Evolutionary conservation across 306 rosid species (phyloP).

Genomic region (Citrullus colocynthis): DNA sequence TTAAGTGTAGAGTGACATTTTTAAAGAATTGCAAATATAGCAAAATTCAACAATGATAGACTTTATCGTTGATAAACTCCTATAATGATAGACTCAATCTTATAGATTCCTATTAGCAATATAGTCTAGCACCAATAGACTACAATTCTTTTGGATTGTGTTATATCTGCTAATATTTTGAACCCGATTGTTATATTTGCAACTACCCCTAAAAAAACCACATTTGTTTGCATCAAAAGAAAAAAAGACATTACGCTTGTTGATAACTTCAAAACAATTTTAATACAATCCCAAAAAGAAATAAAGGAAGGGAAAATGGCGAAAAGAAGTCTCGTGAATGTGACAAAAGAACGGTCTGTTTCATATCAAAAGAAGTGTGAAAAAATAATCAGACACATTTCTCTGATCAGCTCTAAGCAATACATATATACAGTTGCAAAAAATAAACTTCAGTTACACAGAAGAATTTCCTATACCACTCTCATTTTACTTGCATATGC

Average conservation of each 20-base stretch:
- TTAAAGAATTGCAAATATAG: too few species aligned
- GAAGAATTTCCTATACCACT: neutral
- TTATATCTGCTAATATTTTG: too few species aligned
- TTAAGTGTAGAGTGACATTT: too few species aligned
- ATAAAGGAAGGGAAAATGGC: neutral
- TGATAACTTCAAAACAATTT: neutral
- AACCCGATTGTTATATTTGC: too few species aligned
- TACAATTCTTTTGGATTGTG: too few species aligned
- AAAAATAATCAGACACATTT: neutral
- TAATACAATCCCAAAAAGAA: neutral
- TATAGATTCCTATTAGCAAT: too few species aligned
- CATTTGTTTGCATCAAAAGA: neutral
- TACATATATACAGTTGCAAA: neutral
- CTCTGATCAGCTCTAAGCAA: neutral
- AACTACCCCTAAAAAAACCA: neutral
- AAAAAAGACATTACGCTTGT: neutral
- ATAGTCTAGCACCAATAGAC: too few species aligned
- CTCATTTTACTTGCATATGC: neutral
- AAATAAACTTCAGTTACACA: neutral
- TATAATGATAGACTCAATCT: too few species aligned
- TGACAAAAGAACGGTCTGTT: neutral
- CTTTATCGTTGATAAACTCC: too few species aligned
- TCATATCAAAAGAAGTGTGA: neutral
- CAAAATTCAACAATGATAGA: too few species aligned
- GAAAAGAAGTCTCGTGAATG: neutral